These are phyloP conservation scores for Fusarium citri DNA, from an alignment of 2,329 filamentous ascomycete genomes.

Conservation along the genomic window DNA sequence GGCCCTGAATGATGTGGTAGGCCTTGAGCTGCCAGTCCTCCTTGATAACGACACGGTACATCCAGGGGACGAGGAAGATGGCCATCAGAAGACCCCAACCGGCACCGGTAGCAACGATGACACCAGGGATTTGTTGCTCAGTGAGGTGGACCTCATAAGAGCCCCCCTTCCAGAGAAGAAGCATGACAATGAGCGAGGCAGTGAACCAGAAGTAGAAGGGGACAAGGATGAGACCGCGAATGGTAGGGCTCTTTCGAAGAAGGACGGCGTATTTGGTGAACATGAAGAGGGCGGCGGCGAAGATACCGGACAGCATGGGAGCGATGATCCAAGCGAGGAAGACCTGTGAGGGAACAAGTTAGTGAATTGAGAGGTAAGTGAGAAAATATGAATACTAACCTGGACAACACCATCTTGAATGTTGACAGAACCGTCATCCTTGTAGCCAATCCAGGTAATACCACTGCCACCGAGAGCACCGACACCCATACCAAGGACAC, in stretches of 20 bases:
- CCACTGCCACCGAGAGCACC: constrained; percentile 63
- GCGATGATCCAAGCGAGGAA: constrained; percentile 72
- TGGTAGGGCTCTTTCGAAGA: constrained; percentile 63
- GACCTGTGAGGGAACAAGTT: constrained; percentile 59
- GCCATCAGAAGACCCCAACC: constrained; percentile 61
- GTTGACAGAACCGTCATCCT: constrained; percentile 50
- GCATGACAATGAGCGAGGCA: constrained; percentile 66
- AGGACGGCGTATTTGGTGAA: constrained; percentile 69
- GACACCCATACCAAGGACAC: constrained; percentile 69
- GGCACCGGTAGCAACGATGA: constrained; percentile 65
- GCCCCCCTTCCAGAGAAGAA: constrained; percentile 69
- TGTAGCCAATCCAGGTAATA: constrained; percentile 65
- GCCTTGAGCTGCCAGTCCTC: constrained; percentile 70
- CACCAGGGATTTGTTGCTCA: constrained; percentile 61
- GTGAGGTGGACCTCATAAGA: constrained; percentile 60
- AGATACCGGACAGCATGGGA: constrained; percentile 64
- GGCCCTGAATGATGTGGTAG: constrained; percentile 66
- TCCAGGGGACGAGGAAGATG: constrained; percentile 68
- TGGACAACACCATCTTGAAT: constrained; percentile 66
- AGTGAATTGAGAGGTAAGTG: not conserved
- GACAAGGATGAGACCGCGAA: constrained; percentile 63
- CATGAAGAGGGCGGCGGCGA: constrained; percentile 66
- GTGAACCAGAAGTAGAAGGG: constrained; percentile 70
- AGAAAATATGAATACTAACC: constrained; percentile 21
- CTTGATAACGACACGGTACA: constrained; percentile 68